Evolutionary conservation across 257 asterid genomes (phyloP).

Genomic region (Solanum chmielewskii): DNA sequence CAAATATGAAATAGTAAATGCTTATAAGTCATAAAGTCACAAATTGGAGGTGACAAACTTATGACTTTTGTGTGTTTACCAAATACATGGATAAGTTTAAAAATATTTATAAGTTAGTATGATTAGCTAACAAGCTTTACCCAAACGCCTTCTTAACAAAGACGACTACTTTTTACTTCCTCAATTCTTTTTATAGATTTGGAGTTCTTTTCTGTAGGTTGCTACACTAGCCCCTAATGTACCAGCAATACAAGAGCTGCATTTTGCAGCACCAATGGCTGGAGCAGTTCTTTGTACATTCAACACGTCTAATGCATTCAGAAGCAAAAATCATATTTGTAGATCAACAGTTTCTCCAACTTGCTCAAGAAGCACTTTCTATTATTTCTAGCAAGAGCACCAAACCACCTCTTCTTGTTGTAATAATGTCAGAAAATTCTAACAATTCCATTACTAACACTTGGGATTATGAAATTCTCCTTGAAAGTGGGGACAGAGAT

Average conservation of each 20-base stretch:
- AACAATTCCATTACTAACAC: neutral
- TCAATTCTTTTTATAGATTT: neutral
- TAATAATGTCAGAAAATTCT: conserved; percentile 7
- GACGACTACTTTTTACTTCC: neutral
- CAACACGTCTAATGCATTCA: conserved; percentile 10
- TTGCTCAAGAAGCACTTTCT: conserved; percentile 9
- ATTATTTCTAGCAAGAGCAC: conserved; percentile 4
- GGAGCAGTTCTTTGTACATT: conserved; percentile 25
- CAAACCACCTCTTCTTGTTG: neutral
- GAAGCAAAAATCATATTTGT: conserved; percentile 19
- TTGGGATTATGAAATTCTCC: conserved; percentile 10
- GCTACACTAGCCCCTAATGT: conserved; percentile 26
- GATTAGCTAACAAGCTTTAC: neutral
- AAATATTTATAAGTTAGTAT: too few species aligned
- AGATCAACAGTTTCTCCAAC: conserved; percentile 9
- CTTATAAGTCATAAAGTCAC: neutral
- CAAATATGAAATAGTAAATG: neutral
- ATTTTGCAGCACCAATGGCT: conserved; percentile 26
- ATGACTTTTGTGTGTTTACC: neutral
- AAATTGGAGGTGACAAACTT: neutral
- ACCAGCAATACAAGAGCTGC: conserved; percentile 25
- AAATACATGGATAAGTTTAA: neutral
- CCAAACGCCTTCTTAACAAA: neutral
- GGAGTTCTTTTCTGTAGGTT: conserved; percentile 3
- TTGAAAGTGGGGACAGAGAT: conserved; percentile 11